Evolutionary conservation across 257 asterid genomes (phyloP), one percentile per base, ranked within the genome.

Genomic region (Dorcoceras hygrometricum): DNA sequence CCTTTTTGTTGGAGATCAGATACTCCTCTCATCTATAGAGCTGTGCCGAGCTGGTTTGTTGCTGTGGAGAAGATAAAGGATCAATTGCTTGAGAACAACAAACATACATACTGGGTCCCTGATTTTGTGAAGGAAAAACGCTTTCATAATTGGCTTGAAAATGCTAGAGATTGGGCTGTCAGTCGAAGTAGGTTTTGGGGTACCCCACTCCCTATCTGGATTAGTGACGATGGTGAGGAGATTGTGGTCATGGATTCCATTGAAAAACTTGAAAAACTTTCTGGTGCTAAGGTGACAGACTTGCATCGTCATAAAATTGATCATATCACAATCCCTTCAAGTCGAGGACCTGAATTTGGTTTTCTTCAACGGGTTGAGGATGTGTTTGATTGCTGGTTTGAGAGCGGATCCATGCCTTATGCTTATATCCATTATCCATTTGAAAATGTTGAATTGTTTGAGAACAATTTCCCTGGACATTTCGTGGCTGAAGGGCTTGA

Each of bases 181-280:
- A 90, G 97, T 75, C 88, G 99, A 77, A 94, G 98, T 81, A 85
- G 99, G 78, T 94, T 94, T 80, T 94, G 99, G 99, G 99, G 99
- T 18, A 94, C 99, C 24, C 99, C 99, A 22, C 95, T 94, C 66
- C 99, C 99, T 2, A 53, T 94, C 23, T 94, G 99, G 99, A 79
- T 84, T 27, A 94, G 99, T 73, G 96, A 88, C 63, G 97, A 94
- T 71, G 85, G 96, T 2, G 83, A 77, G 81, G 96, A 94, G 76
- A 90, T 82, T 67, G 83, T 76, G 25, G 96, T 90, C 69, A 83
- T 94, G 85, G 98, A 89, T 73, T 94, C 99, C 58, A 71, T 94
- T 57, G 95, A 79, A 22, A 87, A 87, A 76, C 82, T 90, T 75
- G 95, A 94, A 81, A 83, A 66, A 68, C 98, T 90, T 62, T 90